A percentile compares a stretch with the other conserved stretches of the same genome.
phyloP scores from a whole-genome alignment of 495 filamentous ascomycete genomes.

The Podospora comata region DNA sequence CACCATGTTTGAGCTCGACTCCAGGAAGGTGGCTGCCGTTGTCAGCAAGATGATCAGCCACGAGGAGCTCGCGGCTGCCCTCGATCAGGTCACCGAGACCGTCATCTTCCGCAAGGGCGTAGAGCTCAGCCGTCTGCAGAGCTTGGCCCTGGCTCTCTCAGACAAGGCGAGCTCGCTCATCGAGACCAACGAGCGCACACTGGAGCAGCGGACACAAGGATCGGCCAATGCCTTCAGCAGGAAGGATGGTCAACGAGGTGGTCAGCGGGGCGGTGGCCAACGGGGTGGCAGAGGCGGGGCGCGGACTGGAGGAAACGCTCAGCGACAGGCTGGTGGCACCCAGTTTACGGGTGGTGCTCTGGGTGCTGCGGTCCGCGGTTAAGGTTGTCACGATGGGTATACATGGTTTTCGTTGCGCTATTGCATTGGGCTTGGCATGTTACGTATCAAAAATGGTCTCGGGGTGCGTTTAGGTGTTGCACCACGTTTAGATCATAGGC shows the following conservation, averaged over 20 bases:
- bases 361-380: slow-evolving; percentile 53
- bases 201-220: slow-evolving; percentile 95
- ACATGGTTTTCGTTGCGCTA: slow-evolving; percentile 29
- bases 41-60: slow-evolving; percentile 99
- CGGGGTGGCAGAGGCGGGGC: slow-evolving; percentile 68
- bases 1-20: slow-evolving; percentile 90
- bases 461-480: slow-evolving; percentile 25
- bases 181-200: slow-evolving; percentile 92
- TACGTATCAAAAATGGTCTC: slow-evolving; percentile 29
- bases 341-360: slow-evolving; percentile 58
- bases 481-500: slow-evolving; percentile 24
- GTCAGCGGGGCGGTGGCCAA: slow-evolving; percentile 64
- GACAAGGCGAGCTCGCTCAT: slow-evolving; percentile 96
- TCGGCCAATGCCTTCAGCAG: slow-evolving; percentile 92
- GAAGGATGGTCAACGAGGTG: slow-evolving; percentile 72
- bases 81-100: slow-evolving; percentile 95
- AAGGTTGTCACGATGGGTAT: slow-evolving; percentile 25
- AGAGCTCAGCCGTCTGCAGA: slow-evolving; percentile 92
- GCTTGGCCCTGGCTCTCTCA: slow-evolving; percentile 84
- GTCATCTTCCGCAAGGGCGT: slow-evolving; percentile 99
- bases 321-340: slow-evolving; percentile 56
- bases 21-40: slow-evolving; percentile 87
- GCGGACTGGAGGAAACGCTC: slow-evolving; percentile 48
- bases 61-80: slow-evolving; percentile 90
- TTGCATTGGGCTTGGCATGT: slow-evolving; percentile 37